These are phyloP conservation scores for Globisporangium radiosum DNA, from an alignment of 352 stramenopile species.

Conservation along the genomic window DNA sequence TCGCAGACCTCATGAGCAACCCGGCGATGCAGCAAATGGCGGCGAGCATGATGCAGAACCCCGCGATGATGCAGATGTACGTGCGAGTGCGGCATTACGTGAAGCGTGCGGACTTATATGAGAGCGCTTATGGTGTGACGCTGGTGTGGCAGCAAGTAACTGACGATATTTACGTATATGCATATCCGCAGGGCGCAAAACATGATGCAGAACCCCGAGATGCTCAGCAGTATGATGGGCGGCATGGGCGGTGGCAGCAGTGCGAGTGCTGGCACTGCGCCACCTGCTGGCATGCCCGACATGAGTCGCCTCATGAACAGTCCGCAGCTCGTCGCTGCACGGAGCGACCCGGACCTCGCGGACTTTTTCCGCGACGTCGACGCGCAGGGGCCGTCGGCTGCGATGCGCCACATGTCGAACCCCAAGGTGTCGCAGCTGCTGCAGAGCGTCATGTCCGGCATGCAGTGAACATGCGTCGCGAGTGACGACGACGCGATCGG, in stretches of 20 bases:
- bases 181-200: slow-evolving; percentile 56
- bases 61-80: slow-evolving; percentile 86
- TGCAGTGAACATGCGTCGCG: slow-evolving; percentile 24
- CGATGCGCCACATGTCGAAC: slow-evolving; percentile 86
- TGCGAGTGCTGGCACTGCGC: slow-evolving; percentile 7
- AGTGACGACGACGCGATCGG: no score
- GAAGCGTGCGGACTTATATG: no score
- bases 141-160: no score
- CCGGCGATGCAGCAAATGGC: slow-evolving; percentile 86
- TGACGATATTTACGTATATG: background rate
- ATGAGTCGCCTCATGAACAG: slow-evolving; percentile 69
- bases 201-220: slow-evolving; percentile 87
- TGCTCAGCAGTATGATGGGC: slow-evolving; percentile 71
- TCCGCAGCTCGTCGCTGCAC: slow-evolving; percentile 59
- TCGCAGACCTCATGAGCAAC: slow-evolving; percentile 79
- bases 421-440: slow-evolving; percentile 78
- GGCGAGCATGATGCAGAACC: slow-evolving; percentile 88
- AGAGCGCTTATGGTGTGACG: no score
- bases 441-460: slow-evolving; percentile 61
- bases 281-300: slow-evolving; percentile 52
- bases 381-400: slow-evolving; percentile 60
- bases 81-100: slow-evolving; percentile 3
- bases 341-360: slow-evolving; percentile 63
- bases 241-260: slow-evolving; percentile 41
- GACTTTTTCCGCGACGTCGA: slow-evolving; percentile 84